phyloP scores from a whole-genome alignment of 306 rosid genomes.

The Rubus idaeus region DNA sequence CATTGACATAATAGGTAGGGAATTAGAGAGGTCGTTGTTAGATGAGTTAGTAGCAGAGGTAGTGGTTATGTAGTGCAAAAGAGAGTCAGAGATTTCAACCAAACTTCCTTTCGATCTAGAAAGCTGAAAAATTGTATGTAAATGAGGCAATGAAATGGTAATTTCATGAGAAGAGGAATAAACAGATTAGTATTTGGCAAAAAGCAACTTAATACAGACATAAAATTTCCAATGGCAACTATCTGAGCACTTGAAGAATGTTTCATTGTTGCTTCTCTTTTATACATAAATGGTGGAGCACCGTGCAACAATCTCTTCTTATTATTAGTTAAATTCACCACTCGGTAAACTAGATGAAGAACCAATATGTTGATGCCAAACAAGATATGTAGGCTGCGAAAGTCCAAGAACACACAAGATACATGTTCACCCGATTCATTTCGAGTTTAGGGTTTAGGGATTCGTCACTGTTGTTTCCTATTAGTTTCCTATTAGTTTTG shows the following conservation, averaged over 20 bases:
- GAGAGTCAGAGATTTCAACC: constrained; percentile 36
- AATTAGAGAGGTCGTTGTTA: constrained; percentile 56
- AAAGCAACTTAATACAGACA: not conserved
- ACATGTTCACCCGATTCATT: no score
- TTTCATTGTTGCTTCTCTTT: not conserved
- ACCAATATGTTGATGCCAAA: not conserved
- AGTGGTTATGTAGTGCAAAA: constrained; percentile 29
- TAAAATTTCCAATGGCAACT: not conserved
- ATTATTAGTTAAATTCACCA: no score
- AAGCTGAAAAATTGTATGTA: constrained; percentile 35
- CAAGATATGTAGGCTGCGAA: no score
- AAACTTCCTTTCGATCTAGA: constrained; percentile 24
- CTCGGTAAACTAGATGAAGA: not conserved
- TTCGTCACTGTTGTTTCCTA: no score
- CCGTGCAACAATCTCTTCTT: no score
- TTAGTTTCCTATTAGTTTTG: no score
- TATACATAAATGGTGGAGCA: no score
- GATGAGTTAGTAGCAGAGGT: constrained; percentile 74
- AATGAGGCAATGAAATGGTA: constrained; percentile 42
- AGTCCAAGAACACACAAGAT: no score
- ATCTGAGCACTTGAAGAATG: not conserved
- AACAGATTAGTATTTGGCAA: constrained; percentile 16
- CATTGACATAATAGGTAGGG: constrained; percentile 62
- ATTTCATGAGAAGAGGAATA: constrained; percentile 59
- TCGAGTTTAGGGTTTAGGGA: no score